Evolutionary conservation across 495 filamentous ascomycete species (phyloP), one percentile per base, ranked within the genome.

Genomic region (Penicillium malachiteum): DNA sequence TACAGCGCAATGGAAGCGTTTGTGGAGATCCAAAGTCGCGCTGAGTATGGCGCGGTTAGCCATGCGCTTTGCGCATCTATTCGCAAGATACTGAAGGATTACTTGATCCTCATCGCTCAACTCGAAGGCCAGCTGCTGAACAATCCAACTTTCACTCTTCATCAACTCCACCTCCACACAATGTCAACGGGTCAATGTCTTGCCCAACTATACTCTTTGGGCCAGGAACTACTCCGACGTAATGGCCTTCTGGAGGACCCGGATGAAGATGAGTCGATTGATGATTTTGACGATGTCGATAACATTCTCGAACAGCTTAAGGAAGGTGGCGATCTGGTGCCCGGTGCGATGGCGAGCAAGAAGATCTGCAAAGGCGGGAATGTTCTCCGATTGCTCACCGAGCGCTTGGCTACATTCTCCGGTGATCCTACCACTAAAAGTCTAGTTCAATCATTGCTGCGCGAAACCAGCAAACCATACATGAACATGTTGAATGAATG

Each of bases 401-500:
- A 89, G 63, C 80, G 92, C 37, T 73, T 97, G 3, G 87, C 90
- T 54, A 83, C 86, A 5, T 93, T 96, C 83, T 91, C 92, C 3
- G 94, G 94, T 16, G 94, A 98, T 68, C 94, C 94, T 1, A 88
- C 89, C 5, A 92, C 94, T 7, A 84, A 87, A 51, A 79, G 83
- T 12, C 67, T 97, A 10, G 79, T 98, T 3, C 91, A 90, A 30
- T 86, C 82, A 3, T 74, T 98, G 30, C 70, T 98, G 42, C 79
- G 89, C 38, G 94, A 97, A 70, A 88, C 93, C 1, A 96, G 91
- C 58, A 80, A 90, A 32, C 94, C 94, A 0, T 98, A 98, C 60
- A 96, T 97, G 94, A 81, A 79, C 18, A 98, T 98, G 94, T 73
- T 98, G 54, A 98, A 98, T 64, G 94, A 97, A 67, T 98, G 94